Evolutionary conservation across 176 grass and related monocot genomes (phyloP).

Genomic region (Aegilops umbellulata): DNA sequence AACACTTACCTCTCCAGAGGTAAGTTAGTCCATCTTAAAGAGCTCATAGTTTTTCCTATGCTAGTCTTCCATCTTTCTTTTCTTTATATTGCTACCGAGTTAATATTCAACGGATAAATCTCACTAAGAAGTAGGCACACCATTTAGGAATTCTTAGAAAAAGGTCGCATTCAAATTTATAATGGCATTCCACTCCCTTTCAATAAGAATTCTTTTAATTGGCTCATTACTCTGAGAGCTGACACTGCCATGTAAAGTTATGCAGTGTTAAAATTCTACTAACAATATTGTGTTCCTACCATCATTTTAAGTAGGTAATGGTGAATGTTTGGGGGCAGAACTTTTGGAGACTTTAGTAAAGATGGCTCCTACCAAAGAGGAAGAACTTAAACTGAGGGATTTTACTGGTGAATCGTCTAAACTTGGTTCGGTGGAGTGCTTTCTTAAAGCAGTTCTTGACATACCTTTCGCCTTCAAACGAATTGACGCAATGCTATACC

Average conservation of each 20-base stretch:
- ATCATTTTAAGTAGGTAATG: slow-evolving; percentile 63
- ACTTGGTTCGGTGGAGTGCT: slow-evolving; percentile 74
- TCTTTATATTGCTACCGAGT: too few species aligned
- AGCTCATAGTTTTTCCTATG: too few species aligned
- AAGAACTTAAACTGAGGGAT: slow-evolving; percentile 78
- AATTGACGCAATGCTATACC: slow-evolving; percentile 88
- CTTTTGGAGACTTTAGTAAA: slow-evolving; percentile 96
- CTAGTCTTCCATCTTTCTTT: too few species aligned
- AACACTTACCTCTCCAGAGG: too few species aligned
- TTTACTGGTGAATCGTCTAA: slow-evolving; percentile 78
- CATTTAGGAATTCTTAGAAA: not conserved
- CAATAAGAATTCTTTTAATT: not conserved
- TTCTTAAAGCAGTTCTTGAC: slow-evolving; percentile 82
- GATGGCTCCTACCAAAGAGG: slow-evolving; percentile 99
- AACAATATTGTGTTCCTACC: not conserved
- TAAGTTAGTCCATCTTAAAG: too few species aligned
- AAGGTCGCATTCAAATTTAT: not conserved
- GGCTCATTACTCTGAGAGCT: not conserved
- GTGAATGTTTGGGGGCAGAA: slow-evolving; percentile 74
- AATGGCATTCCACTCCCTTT: not conserved
- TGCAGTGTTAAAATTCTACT: not conserved
- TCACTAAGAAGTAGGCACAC: not conserved
- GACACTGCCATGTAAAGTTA: not conserved
- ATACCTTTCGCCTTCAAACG: slow-evolving; percentile 94
- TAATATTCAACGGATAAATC: too few species aligned